Evolutionary conservation across 176 grass and related monocot genomes (phyloP).

Genomic region (Puya raimondii): DNA sequence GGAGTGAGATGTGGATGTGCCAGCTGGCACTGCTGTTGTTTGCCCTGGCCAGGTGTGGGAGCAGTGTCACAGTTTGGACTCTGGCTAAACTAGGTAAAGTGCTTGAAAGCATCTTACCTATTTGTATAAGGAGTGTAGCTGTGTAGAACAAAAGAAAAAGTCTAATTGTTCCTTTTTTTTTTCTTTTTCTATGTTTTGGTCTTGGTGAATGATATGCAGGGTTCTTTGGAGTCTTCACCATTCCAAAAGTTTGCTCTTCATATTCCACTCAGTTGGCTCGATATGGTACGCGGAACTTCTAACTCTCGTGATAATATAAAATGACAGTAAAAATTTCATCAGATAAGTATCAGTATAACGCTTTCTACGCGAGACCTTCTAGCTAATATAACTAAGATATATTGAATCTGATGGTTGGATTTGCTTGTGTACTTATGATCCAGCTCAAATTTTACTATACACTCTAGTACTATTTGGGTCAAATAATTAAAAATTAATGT

Average conservation of each 20-base stretch:
- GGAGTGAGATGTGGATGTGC: constrained; percentile 29
- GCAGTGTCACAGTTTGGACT: constrained; percentile 67
- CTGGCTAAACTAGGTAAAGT: constrained; percentile 71
- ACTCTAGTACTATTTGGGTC: too few species aligned
- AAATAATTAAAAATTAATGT: too few species aligned
- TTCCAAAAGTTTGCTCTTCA: constrained; percentile 86
- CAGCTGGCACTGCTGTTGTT: constrained; percentile 87
- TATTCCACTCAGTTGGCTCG: constrained; percentile 81
- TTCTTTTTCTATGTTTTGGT: background rate
- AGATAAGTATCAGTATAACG: too few species aligned
- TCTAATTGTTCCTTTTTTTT: background rate
- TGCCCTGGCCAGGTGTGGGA: constrained; percentile 83
- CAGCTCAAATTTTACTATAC: too few species aligned
- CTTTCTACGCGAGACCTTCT: too few species aligned
- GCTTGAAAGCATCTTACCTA: background rate
- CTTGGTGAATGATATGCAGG: constrained; percentile 27
- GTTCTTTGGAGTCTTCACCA: constrained; percentile 90
- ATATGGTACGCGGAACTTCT: constrained; percentile 58
- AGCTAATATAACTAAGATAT: too few species aligned
- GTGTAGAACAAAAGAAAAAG: too few species aligned
- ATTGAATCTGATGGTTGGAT: too few species aligned
- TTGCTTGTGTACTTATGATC: too few species aligned
- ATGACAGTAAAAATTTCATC: too few species aligned
- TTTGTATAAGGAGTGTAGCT: too few species aligned
- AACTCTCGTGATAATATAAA: background rate